Conservation (phyloP, 768 basidiomycete species). For the Fomitopsis pulvina region DNA sequence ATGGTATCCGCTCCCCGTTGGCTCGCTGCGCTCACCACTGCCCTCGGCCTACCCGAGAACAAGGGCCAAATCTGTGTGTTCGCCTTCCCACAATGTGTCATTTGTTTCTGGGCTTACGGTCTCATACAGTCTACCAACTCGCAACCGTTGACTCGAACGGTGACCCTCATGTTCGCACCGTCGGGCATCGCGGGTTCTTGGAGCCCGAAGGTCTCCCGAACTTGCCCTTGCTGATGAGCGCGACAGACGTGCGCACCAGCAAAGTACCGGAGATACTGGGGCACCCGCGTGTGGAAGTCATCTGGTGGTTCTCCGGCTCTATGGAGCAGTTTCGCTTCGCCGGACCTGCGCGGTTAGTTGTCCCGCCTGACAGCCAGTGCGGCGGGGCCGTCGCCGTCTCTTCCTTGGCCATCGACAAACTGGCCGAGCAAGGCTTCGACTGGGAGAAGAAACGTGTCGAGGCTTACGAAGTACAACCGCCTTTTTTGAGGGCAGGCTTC, state of each 20-base stretch:
- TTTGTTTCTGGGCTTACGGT: background rate
- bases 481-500: slow-evolving; percentile 66
- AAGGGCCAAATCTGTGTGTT: slow-evolving; percentile 16
- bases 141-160: slow-evolving; percentile 43
- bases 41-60: slow-evolving; percentile 19
- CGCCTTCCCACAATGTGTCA: background rate
- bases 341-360: slow-evolving; percentile 51
- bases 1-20: slow-evolving; percentile 18
- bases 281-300: slow-evolving; percentile 48
- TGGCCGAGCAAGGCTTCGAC: slow-evolving; percentile 31
- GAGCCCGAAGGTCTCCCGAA: slow-evolving; percentile 33
- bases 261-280: slow-evolving; percentile 55
- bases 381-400: slow-evolving; percentile 23
- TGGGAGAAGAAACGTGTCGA: slow-evolving; percentile 64
- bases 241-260: slow-evolving; percentile 68
- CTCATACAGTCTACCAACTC: slow-evolving; percentile 49
- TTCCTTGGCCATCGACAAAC: slow-evolving; percentile 9
- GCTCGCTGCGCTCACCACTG: slow-evolving; percentile 20
- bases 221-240: slow-evolving; percentile 56
- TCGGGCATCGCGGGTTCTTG: slow-evolving; percentile 56
- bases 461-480: slow-evolving; percentile 53
- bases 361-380: slow-evolving; percentile 33
- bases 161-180: slow-evolving; percentile 58
- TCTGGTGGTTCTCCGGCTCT: slow-evolving; percentile 67
- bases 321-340: slow-evolving; percentile 70